Base-by-base conservation (phyloP, 768 basidiomycete genomes). In the Tubosaeta sp. region DNA sequence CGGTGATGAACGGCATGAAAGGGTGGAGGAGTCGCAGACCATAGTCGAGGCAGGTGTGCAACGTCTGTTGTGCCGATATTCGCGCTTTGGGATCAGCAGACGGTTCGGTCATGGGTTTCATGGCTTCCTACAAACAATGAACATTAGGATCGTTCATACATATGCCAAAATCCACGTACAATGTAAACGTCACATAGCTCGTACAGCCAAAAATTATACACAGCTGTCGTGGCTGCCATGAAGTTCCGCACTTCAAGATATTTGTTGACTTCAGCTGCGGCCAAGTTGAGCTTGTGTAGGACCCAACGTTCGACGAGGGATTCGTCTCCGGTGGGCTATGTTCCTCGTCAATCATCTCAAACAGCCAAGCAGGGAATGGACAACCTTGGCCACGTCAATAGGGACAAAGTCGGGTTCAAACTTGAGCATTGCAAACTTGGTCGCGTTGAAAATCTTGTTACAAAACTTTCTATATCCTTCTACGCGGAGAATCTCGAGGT, bases 111-210 rank as follows among this genome's bases (percentile, higher is more conserved):
- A 97, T 91, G 9, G 94, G 92, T 70, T 99, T 99, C 85, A 95
- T 97, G 4, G 92, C 97, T 80, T 99, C 95, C 92, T 95, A 67
- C 45, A 60, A 42, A 53, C 25, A 14, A 46, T 53, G 25, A 38
- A 34, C 22, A 29, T 50, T 33, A 53, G 19, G 37, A 31, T 31
- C 19, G 1, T 32, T 46, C 5, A 12, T 3, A 46, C 44, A 51
- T 16, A 25, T 33, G 29, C 13, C 1, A n/a, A 55, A 22, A 14
- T 11, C 66, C 31, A 70, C 89, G 56, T 53, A 94, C 92, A 58
- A 99, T 97, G 73, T 95, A 99, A 25, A 99, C 94, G 66, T 99
- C 97, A 65, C 97, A 99, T n/a, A 98, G 76, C 70, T 99, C 95
- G 67, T 98, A 95, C 35, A 99, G 71, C 95, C 97, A 99, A 76